These are phyloP conservation scores for Glutinoglossum americanum DNA, from an alignment of 495 filamentous ascomycete species.

Conservation along the genomic window DNA sequence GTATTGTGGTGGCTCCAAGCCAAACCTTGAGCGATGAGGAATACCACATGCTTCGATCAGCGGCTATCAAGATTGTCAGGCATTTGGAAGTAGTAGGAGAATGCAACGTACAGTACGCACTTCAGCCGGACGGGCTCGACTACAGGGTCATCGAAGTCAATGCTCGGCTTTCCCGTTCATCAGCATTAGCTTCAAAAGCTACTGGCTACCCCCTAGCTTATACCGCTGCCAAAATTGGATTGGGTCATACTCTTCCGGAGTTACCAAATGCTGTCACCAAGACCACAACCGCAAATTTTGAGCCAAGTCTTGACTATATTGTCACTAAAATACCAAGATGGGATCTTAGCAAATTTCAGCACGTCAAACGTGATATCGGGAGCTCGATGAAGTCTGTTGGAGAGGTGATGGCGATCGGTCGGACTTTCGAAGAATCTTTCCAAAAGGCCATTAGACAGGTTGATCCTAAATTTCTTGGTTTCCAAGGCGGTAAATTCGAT, in stretches of 20 bases:
- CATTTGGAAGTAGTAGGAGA: slow-evolving; percentile 94
- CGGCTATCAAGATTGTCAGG: slow-evolving; percentile 95
- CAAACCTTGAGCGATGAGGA: slow-evolving; percentile 95
- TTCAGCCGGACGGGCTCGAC: slow-evolving; percentile 90
- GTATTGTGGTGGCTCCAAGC: slow-evolving; percentile 91
- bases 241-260: slow-evolving; percentile 85
- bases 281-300: slow-evolving; percentile 97
- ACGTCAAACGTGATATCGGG: slow-evolving; percentile 92
- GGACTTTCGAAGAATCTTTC: slow-evolving; percentile 97
- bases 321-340: slow-evolving; percentile 97
- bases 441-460: slow-evolving; percentile 96
- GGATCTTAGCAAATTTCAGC: slow-evolving; percentile 96
- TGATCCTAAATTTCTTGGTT: slow-evolving; percentile 73
- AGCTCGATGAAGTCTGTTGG: slow-evolving; percentile 95
- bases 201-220: slow-evolving; percentile 93
- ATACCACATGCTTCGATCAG: slow-evolving; percentile 97
- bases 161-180: slow-evolving; percentile 84
- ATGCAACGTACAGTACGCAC: slow-evolving; percentile 96
- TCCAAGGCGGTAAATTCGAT: slow-evolving; percentile 89
- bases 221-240: slow-evolving; percentile 89
- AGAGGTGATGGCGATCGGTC: slow-evolving; percentile 96
- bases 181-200: slow-evolving; percentile 86
- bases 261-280: slow-evolving; percentile 94
- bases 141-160: slow-evolving; percentile 99
- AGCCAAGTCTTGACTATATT: slow-evolving; percentile 89